Evolutionary conservation across 108 stramenopile species (phyloP), one percentile per base, ranked within the genome.

Genomic region (Asterionellopsis glacialis): DNA sequence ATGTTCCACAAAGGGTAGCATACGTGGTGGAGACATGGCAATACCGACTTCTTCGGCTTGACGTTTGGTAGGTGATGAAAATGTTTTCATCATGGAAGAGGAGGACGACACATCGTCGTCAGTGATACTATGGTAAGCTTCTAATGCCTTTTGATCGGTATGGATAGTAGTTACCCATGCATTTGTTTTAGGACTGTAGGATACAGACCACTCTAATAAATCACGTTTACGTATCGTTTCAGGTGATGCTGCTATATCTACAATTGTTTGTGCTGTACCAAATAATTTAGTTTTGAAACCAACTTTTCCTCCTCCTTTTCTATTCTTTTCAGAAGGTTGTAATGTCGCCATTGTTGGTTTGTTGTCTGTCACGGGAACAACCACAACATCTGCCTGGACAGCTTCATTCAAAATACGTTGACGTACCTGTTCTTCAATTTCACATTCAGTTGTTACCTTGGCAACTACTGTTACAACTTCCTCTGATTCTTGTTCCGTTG

Each of bases 21-120:
- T 90, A 41, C 81, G 71, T 16, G 92, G 88, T 43, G 92, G 87
- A 16, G 92, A 86, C 41, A 85, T 88, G 0, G 92, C 88, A 54
- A 88, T 88, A 22, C 86, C 92, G n/a, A 85, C 86, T 54, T 89
- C 92, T 23, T 87, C 60, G n/a, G 92, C 92, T 64, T 88, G 82
- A 41, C 74, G 61, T 70, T 93, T 87, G 16, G 82, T 62, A 16
- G 70, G 61, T 56, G 88, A 93, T 11, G 85, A 85, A 59, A 87
- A 93, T 6, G 88, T 88, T 56, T 85, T 87, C 18, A 79, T 67
- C n/a, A n/a, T n/a, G n/a, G 33, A 33, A 33, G 2, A 33, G 33
- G n/a, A n/a, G n/a, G n/a, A n/a, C n/a, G n/a, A n/a, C n/a, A n/a
- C 33, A 19, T 71, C 70, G 44, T 79, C 85, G 28, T 67, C 69